Base-by-base conservation (phyloP, 257 asterid species). In the Nicotiana attenuata region DNA sequence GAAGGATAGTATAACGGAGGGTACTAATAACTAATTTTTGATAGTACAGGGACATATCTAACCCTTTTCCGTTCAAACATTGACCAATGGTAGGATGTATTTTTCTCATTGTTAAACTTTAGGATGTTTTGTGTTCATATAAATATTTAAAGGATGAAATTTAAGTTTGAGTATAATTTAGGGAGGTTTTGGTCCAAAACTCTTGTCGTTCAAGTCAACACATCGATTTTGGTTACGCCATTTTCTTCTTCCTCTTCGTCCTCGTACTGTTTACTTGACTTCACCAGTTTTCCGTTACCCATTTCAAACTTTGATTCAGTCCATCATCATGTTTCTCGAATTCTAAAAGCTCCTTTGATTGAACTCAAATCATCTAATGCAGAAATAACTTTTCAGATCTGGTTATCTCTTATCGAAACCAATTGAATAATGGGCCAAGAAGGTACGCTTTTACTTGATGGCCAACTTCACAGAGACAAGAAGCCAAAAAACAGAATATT, bases 351-450 rank as follows among this genome's bases (percentile, higher is more conserved):
- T 68, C 77, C 9, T 68, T n/a, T 11, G 53, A 69, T 38, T n/a
- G 3, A 55, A 10, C 56, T 19, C n/a, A 4, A 68, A 38, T 33
- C 17, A 3, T 66, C 13, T 15, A 33, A 15, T 67, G 20, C 7
- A 67, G 28, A 67, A 16, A 33, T 68, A 19, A 68, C n/a, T 4
- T 78, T 79, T 33, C 82, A 33, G 41, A 59, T 61, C 71, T 28
- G 41, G 53, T 29, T 29, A 33, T 35, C 35, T 35, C 47, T 59
- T 28, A 31, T 29, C 45, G n/a, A 47, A 14, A 67, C 4, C 53
- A 4, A 10, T 50, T 29, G n/a, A 60, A 60, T 19, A 56, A 88
- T 88, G 92, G 88, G 83, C 69, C 88, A 89, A 85, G 92, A 85
- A 55, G 89, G 84, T 82, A 57, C 69, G 20, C 1, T 53, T 80